Evolutionary conservation across 176 grass and related monocot species (phyloP).

Genomic region (Paspalum vaginatum): DNA sequence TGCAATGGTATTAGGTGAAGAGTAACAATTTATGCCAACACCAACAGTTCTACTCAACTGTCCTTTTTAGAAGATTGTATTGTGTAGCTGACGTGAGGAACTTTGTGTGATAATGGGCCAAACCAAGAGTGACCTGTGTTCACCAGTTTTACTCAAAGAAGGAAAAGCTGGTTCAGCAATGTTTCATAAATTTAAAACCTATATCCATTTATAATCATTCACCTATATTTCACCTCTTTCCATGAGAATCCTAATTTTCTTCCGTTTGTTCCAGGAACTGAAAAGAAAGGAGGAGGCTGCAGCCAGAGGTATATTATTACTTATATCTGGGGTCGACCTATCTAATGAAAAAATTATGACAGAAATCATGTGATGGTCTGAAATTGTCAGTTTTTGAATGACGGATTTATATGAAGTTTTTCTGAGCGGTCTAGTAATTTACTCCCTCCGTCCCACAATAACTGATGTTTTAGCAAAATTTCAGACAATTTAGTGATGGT

Average conservation of each 20-base stretch:
- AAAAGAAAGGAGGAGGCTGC: constrained; percentile 96
- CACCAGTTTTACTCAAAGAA: constrained; percentile 4
- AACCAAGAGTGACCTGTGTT: not conserved
- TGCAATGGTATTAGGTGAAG: constrained; percentile 16
- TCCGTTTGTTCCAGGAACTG: constrained; percentile 67
- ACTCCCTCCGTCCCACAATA: too few species aligned
- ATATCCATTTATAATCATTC: constrained; percentile 7
- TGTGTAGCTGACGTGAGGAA: not conserved
- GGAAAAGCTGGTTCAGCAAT: not conserved
- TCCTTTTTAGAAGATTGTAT: not conserved
- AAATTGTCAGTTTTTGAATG: not conserved
- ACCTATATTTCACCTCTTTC: constrained; percentile 2
- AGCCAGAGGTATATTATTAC: constrained; percentile 60
- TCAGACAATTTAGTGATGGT: too few species aligned
- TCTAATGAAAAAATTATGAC: constrained; percentile 15
- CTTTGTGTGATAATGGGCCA: constrained; percentile 22
- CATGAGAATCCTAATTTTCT: constrained; percentile 23
- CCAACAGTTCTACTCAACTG: not conserved
- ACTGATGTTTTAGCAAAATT: too few species aligned
- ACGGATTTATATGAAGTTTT: constrained; percentile 18
- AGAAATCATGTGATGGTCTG: constrained; percentile 19
- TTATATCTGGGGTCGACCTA: constrained; percentile 6
- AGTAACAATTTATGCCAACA: not conserved
- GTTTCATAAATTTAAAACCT: constrained; percentile 24
- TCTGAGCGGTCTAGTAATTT: not conserved